A percentile compares a stretch with the other conserved stretches of the same genome.
Evolutionary conservation across 2,329 filamentous ascomycete species (phyloP).

Genomic region (Fusarium kyushuense): DNA sequence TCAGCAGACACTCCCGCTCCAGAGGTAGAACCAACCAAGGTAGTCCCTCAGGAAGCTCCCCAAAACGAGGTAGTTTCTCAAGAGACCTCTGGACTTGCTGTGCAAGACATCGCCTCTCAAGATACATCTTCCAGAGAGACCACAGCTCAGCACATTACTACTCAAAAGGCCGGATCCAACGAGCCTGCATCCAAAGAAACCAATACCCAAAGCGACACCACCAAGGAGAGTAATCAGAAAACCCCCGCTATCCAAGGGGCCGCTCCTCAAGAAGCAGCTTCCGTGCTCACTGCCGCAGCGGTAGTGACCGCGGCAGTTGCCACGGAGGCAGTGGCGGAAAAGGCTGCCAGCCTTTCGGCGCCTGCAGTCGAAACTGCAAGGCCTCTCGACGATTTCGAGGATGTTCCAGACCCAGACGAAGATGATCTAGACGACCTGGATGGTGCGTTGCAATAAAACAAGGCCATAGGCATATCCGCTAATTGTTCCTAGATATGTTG

Average conservation of each 20-base stretch:
- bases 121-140: background rate
- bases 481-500: constrained; percentile 76
- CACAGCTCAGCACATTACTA: background rate
- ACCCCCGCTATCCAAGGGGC: background rate
- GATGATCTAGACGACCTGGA: constrained; percentile 94
- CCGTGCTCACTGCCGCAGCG: constrained; percentile 18
- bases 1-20: constrained; percentile 9
- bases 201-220: background rate
- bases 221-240: background rate
- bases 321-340: constrained; percentile 26
- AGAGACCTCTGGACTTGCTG: background rate
- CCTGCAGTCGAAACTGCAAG: constrained; percentile 4
- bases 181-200: background rate
- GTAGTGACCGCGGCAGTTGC: constrained; percentile 26
- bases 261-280: constrained; percentile 12
- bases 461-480: constrained; percentile 8
- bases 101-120: constrained; percentile 1
- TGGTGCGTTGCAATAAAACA: constrained; percentile 61
- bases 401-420: constrained; percentile 89
- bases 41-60: constrained; percentile 13
- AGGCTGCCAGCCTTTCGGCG: constrained; percentile 7
- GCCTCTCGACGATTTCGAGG: constrained; percentile 54
- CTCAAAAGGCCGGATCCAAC: background rate
- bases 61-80: background rate
- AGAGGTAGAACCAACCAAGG: constrained; percentile 6